phyloP scores from a whole-genome alignment of 2,329 filamentous ascomycete genomes.

The Sporothrix brasiliensis region DNA sequence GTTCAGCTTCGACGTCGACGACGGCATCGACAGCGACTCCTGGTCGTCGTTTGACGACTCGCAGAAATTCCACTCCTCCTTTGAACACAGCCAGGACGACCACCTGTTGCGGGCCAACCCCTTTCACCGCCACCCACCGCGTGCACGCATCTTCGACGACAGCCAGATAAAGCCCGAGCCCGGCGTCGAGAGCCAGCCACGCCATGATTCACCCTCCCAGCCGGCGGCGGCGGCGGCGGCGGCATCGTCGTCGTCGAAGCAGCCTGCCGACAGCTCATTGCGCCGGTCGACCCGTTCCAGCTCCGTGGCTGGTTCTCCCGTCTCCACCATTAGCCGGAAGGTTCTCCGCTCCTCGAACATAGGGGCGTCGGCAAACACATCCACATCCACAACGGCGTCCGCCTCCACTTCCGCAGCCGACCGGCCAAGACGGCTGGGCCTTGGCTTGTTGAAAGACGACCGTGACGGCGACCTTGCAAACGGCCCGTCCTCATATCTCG shows the following conservation, averaged over 20 bases:
- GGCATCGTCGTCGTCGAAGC: constrained; percentile 14
- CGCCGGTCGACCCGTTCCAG: constrained; percentile 44
- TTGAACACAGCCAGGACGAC: constrained; percentile 33
- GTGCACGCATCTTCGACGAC: constrained; percentile 30
- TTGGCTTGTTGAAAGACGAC: constrained; percentile 30
- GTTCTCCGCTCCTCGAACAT: constrained; percentile 38
- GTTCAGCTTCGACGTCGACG: constrained; percentile 71
- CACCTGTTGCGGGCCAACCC: constrained; percentile 10
- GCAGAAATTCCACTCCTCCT: constrained; percentile 17
- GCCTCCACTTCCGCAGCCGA: constrained; percentile 42
- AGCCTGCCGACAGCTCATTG: constrained; percentile 38
- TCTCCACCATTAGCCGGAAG: constrained; percentile 41
- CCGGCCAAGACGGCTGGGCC: constrained; percentile 46
- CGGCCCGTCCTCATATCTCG: constrained; percentile 44
- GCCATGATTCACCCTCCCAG: constrained; percentile 39
- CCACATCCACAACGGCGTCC: constrained; percentile 34
- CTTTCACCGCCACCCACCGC: constrained; percentile 20
- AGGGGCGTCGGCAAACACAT: constrained; percentile 30
- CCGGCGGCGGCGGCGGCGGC: constrained; percentile 24
- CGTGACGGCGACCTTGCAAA: neutral
- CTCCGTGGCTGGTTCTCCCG: constrained; percentile 42
- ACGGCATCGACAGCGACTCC: constrained; percentile 55
- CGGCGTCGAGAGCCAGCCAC: constrained; percentile 42
- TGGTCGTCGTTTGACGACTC: constrained; percentile 38
- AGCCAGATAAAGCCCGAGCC: constrained; percentile 41